Evolutionary conservation across 805 yeast species (phyloP).

Genomic region (Cyberlindnera subsufficiens): DNA sequence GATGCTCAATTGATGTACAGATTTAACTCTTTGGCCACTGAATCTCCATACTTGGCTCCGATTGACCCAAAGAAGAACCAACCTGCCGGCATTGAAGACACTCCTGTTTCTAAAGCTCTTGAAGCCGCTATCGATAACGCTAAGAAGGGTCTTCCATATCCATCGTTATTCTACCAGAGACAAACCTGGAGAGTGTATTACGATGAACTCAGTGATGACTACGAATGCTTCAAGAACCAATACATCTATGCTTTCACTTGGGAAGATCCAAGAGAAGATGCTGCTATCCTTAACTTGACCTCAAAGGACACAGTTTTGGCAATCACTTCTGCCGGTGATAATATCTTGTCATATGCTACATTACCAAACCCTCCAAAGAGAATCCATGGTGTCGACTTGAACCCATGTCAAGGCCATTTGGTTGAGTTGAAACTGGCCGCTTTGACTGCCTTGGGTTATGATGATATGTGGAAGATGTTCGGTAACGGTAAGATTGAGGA

Average conservation of each 20-base stretch:
- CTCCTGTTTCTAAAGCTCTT: slow-evolving; percentile 59
- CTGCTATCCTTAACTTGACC: slow-evolving; percentile 53
- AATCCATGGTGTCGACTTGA: slow-evolving; percentile 81
- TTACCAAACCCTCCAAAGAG: slow-evolving; percentile 65
- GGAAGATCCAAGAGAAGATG: slow-evolving; percentile 87
- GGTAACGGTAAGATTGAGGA: slow-evolving; percentile 65
- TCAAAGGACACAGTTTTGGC: slow-evolving; percentile 71
- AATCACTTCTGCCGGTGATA: slow-evolving; percentile 85
- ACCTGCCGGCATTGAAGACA: slow-evolving; percentile 13
- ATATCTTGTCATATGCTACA: slow-evolving; percentile 66
- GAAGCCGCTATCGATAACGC: slow-evolving; percentile 67
- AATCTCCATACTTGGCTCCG: slow-evolving; percentile 77
- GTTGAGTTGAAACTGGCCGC: slow-evolving; percentile 75
- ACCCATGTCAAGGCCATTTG: slow-evolving; percentile 78
- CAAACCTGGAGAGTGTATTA: slow-evolving; percentile 78
- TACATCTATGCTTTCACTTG: slow-evolving; percentile 85
- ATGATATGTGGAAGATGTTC: slow-evolving; percentile 67
- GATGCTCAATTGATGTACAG: slow-evolving; percentile 44
- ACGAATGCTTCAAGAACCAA: slow-evolving; percentile 68
- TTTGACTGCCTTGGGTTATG: slow-evolving; percentile 47
- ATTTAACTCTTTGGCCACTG: slow-evolving; percentile 70
- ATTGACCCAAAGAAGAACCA: slow-evolving; percentile 20
- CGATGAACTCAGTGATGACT: slow-evolving; percentile 62
- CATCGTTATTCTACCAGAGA: slow-evolving; percentile 72
- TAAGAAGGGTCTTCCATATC: slow-evolving; percentile 65